These are phyloP conservation scores for Fusarium globosum DNA, from an alignment of 2,329 filamentous ascomycete species.

Conservation along the genomic window DNA sequence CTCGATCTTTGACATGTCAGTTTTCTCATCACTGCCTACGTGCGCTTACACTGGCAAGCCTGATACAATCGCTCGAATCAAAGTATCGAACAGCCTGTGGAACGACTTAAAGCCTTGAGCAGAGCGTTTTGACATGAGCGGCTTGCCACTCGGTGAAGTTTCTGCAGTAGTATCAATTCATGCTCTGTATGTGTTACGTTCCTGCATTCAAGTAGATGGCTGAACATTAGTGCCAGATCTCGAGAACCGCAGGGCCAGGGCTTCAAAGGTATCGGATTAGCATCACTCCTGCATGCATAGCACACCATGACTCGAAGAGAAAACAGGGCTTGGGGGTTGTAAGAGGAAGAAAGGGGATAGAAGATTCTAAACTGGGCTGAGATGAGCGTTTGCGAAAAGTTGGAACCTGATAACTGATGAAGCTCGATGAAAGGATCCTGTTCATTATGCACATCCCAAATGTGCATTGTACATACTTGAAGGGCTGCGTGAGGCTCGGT, in stretches of 20 bases:
- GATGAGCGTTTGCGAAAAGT: background rate
- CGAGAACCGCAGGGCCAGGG: constrained; percentile 6
- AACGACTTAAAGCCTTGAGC: background rate
- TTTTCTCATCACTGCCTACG: background rate
- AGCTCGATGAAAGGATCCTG: constrained; percentile 4
- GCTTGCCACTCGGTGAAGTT: constrained; percentile 9
- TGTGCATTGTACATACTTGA: background rate
- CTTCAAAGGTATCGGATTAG: constrained; percentile 17
- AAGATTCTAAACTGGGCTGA: background rate
- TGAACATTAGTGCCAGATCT: constrained; percentile 25
- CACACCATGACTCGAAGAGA: constrained; percentile 12
- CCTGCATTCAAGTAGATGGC: constrained; percentile 32
- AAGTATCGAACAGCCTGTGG: background rate
- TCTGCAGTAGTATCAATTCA: constrained; percentile 26
- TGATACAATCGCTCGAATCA: background rate
- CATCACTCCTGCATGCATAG: constrained; percentile 3
- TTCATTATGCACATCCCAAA: constrained; percentile 15
- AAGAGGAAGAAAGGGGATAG: background rate
- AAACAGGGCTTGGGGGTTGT: constrained; percentile 2
- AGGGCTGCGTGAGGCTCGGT: constrained; percentile 19
- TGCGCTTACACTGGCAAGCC: background rate
- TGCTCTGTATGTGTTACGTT: constrained; percentile 36
- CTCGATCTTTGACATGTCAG: constrained; percentile 18
- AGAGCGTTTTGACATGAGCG: background rate
- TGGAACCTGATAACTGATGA: constrained; percentile 11